These are phyloP conservation scores for Phalaenopsis equestris DNA, from an alignment of 106 monocot species.

Conservation along the genomic window DNA sequence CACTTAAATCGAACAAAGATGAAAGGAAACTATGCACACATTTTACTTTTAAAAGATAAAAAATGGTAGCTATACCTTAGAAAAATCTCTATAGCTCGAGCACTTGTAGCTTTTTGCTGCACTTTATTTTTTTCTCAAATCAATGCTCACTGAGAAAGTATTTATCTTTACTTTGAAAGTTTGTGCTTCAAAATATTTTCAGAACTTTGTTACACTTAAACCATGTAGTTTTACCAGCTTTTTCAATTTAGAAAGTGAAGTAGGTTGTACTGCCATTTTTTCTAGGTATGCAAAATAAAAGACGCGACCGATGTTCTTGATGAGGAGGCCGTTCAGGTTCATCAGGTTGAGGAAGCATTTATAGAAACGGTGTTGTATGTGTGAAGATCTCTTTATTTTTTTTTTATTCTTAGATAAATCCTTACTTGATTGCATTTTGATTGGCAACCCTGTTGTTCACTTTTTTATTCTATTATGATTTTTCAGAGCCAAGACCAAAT, in stretches of 20 bases:
- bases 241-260: background rate
- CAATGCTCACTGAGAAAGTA: background rate
- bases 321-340: constrained; percentile 67
- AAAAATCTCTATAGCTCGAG: background rate
- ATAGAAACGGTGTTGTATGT: constrained; percentile 76
- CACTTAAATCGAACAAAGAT: background rate
- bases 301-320: constrained; percentile 35
- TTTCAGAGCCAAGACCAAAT: constrained; percentile 76
- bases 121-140: background rate
- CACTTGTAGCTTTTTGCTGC: background rate
- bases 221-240: background rate
- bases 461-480: background rate
- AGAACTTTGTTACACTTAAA: background rate
- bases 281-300: constrained; percentile 49
- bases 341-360: constrained; percentile 94
- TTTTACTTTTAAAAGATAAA: background rate
- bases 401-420: background rate
- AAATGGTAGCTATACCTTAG: background rate
- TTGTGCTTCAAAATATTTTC: background rate
- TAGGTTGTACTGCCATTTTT: constrained; percentile 1
- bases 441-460: background rate
- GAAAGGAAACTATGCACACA: background rate
- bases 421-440: constrained; percentile 4
- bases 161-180: background rate
- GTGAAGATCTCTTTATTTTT: background rate